Base-by-base conservation (phyloP, 345 rosid species). In the Ailanthus altissimus region DNA sequence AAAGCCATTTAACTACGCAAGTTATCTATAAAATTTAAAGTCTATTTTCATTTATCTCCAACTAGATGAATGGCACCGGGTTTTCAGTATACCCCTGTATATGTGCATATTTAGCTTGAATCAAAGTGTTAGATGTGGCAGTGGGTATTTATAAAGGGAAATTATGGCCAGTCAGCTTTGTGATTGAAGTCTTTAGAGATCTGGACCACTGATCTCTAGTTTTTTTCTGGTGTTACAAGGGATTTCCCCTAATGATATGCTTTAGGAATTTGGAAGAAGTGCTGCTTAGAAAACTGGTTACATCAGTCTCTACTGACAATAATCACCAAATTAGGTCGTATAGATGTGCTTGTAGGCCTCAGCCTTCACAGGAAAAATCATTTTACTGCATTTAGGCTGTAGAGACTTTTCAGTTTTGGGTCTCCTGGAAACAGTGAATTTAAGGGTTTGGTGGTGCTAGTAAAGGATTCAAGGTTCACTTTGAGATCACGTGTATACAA, bases 151-250 rank as follows among this genome's bases (percentile, higher is more conserved):
- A 26, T 15, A 59, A 59, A 9, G 66, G 60, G 10, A 26, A 73
- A 2, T 73, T n/a, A 56, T 56, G 25, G 36, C 50, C 1, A 26
- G 43, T 25, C 11, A n/a, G n/a, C 5, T 5, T 45, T 8, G 56
- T 73, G 26, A 45, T 58, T 73, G 42, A 45, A 16, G 32, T 72
- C 40, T 13, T 21, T 43, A n/a, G 70, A 60, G 20, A 61, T 61
- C 16, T 32, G 15, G 38, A 62, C 43, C 6, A 56, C 43, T 32
- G 9, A 6, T 62, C 18, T 18, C 2, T 18, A 12, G 45, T 38
- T 15, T 36, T n/a, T 62, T 62, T 62, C 45, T 32, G 46, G 46
- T n/a, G 42, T 59, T 72, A 42, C 14, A 6, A 23, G 42, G 46
- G 45, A n/a, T 72, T 42, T 57, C 23, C 18, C 21, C 20, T 53